Base-by-base conservation (phyloP, 768 basidiomycete species). In the Russula griseocarnosa region DNA sequence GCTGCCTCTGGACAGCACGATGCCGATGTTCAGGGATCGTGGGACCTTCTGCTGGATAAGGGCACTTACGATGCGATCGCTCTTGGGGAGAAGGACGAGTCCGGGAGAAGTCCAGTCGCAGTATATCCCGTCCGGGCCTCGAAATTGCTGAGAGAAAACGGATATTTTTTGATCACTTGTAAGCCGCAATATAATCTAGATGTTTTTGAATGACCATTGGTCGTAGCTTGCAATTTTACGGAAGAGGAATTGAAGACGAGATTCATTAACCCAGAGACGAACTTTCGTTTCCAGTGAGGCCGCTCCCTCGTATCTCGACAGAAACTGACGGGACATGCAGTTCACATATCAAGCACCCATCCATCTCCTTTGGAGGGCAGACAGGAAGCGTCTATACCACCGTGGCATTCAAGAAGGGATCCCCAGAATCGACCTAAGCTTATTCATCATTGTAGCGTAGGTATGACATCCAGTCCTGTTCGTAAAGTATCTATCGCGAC, bases 11-110 rank as follows among this genome's bases (percentile, higher is more conserved):
- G 68, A 20, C 56, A 47, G 18, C 44, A 47, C 60, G 64, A 67
- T 38, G 63, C 67, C 60, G 63, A 66, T 34, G 65, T 66, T 3
- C 63, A 71, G 11, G 75, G 71, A 52, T 68, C 68, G 38, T 94
- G 91, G 91, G 88, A 92, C 70, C 74, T 92, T 7, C 71, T 93
- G 18, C 71, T 93, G 61, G 92, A 94, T 74, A 94, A 94, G 72
- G 92, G 92, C n/a, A 94, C 92, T 0, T 91, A 85, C 70, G 92
- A 94, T 70, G 90, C 92, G 6, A 92, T 93, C 55, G 87, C 90
- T 0, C 74, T 94, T 44, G 86, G 82, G 55, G 78, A 79, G 60
- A 85, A 83, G 70, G 84, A 86, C 47, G 78, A 74, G 6, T 69
- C 72, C 42, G 88, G 86, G 24, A 72, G 68, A 47, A 76, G 80